A percentile compares a stretch with the other conserved stretches of the same genome.
Conservation (phyloP, 2,329 filamentous ascomycete genomes). For the Aureobasidium lini region DNA sequence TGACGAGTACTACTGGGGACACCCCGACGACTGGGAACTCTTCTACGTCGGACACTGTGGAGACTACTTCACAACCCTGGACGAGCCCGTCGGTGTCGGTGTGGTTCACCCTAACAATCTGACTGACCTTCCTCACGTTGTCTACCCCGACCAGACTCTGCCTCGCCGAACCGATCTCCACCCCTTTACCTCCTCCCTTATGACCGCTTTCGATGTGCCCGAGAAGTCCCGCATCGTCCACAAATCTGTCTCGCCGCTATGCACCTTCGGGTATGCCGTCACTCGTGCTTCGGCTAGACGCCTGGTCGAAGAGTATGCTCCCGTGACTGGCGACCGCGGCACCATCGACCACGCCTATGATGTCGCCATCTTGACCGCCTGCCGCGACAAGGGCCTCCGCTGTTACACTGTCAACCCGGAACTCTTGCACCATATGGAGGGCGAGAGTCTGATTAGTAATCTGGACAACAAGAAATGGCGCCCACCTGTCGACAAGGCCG, state of each 20-base stretch:
- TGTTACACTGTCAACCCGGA: constrained; percentile 34
- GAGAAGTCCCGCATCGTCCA: constrained; percentile 33
- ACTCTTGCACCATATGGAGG: constrained; percentile 32
- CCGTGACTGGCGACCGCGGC: constrained; percentile 18
- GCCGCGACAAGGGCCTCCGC: constrained; percentile 28
- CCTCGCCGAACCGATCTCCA: constrained; percentile 30
- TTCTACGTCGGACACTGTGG: constrained; percentile 37
- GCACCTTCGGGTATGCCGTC: constrained; percentile 39
- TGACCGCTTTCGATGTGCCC: constrained; percentile 31
- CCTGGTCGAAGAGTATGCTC: constrained; percentile 31
- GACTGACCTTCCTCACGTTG: constrained; percentile 24
- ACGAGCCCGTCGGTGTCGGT: constrained; percentile 13
- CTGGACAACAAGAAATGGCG: constrained; percentile 13
- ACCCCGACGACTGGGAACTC: constrained; percentile 31
- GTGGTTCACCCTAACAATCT: constrained; percentile 22
- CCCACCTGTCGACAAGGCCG: constrained; percentile 6
- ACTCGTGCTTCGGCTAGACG: constrained; percentile 30
- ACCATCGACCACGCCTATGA: constrained; percentile 33
- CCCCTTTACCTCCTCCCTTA: constrained; percentile 31
- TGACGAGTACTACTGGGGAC: constrained; percentile 30
- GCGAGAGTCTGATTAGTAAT: constrained; percentile 31
- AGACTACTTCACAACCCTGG: constrained; percentile 26
- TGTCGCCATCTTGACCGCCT: constrained; percentile 32
- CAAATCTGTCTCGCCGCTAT: constrained; percentile 36
- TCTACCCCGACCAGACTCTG: constrained; percentile 31